Base-by-base conservation (phyloP, 208 protist genomes). In the Crithidia bombi region DNA sequence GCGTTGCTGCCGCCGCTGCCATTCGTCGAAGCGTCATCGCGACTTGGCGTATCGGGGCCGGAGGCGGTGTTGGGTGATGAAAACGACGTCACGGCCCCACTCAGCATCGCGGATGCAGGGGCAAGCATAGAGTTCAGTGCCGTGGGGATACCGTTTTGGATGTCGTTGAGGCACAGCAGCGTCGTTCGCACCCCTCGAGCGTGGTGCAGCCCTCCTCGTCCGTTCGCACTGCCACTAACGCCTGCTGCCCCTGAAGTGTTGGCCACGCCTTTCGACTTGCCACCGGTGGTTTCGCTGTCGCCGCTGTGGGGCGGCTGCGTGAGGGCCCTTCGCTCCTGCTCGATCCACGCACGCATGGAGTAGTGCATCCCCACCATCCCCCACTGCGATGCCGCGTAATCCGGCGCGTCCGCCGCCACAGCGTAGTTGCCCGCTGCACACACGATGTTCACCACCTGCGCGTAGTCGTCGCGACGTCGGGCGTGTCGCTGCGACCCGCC, bases 351-450 rank as follows among this genome's bases (percentile, higher is more conserved):
- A 14, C 76, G 74, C 59, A 90, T 78, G 46, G 80, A 86, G 63
- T 87, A 77, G 68, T 86, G 81, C 51, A 77, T 43, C 32, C 85
- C 85, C 26, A 86, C 58, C 47, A 74, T 55, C 11, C 73, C 85
- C 81, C 80, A 89, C 52, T 86, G 77, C 36, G 81, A 84, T 25
- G 84, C 84, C 19, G 78, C 67, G 68, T 81, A 84, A 36, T 89
- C 84, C 23, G 81, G 81, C 12, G 68, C 52, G 26, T 59, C 41
- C 46, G 69, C 26, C 5, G 38, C 50, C 6, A 78, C 75, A 36
- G 72, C 39, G 21, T 74, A 74, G 61, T 63, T 44, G 59, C 67
- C 73, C 25, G 62, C 26, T 5, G 50, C 66, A 44, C 73, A 66
- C 17, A 74, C 75, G 26, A 89, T 65, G 44, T 78, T 89, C 33